Base-by-base conservation (phyloP, 805 yeast species). In the Clavispora phyllophila region DNA sequence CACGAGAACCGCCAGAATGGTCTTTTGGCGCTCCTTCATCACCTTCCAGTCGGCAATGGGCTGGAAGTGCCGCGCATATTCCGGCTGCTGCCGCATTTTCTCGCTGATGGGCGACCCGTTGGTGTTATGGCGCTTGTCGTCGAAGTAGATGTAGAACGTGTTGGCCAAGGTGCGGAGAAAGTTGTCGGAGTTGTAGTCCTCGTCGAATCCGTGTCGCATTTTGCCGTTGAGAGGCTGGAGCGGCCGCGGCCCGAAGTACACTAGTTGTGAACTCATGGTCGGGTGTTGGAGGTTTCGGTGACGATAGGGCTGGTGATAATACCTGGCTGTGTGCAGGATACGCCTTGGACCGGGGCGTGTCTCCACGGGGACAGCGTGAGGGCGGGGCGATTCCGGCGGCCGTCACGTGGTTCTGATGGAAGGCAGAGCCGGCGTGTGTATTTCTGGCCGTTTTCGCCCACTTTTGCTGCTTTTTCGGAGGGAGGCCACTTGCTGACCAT, bases 1-100 rank as follows among this genome's bases (percentile, higher is more conserved):
- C 39, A 93, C 89, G 8, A 93, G 69, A 13, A 96, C 97, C 0
- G 97, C 99, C 42, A 87, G 82, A 10, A 90, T 88, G 1, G 99
- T 93, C 58, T 90, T 86, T 57, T 86, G 96, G 35, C 96, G 78
- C 52, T 89, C 96, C 47, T 84, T 81, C 75, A 88, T 85, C 24
- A 82, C 76, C 50, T 95, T 85, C 99, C 99, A 93, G 58, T 91
- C 97, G 2, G 79, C 64, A 3, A 86, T 82, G 3, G 87, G 84
- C 58, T 84, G 87, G 60, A 75, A 82, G 49, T 76, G 77, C 36
- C 74, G 72, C 19, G 60, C 49, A 46, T 56, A 55, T 36, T 54
- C 63, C 42, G 74, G 75, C 20, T 59, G 55, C 12, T 50, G 49
- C 49, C 73, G 75, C 54, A 78, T 82, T 24, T 73, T 80, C 9